Evolutionary conservation across 257 asterid genomes (phyloP), one percentile per base, ranked within the genome.

Genomic region (Scutellaria galericulata): DNA sequence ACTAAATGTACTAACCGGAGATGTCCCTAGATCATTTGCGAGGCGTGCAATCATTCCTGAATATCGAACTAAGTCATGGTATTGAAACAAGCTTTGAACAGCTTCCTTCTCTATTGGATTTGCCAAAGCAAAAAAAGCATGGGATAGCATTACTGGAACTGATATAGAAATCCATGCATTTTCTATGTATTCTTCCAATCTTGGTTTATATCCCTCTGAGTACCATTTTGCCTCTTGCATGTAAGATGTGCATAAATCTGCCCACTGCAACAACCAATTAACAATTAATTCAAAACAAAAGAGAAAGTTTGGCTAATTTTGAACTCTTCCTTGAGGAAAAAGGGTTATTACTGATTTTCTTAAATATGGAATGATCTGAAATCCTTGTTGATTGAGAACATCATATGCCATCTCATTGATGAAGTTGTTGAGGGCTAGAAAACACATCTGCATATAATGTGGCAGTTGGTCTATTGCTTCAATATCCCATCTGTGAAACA

Each of bases 1-100:
- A 0, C 18, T 18, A 18, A 18, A 18, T 4, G 37, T 42, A 14
- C 72, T 0, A 66, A 86, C 87, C 75, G 24, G 46, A 0, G 87
- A 79, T 9, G 91, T 86, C 44, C 77, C 89, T 1, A 85, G 48
- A 62, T 89, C 96, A 64, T 86, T 59, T 0, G 72, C 42, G 6
- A 88, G 66, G 2, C 90, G 78, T 2, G 82, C 0, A 51, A 86
- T 18, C 7, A 46, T 59, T 6, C 76, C 71, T 7, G 86, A 55
- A 2, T 47, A 79, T 5, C 70, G 73, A 12, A 86, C 67, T 6
- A 81, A 37, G 9, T 79, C 35, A 35, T 69, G 86, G 62, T 80
- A 66, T 1, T 65, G 41, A 0, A 53, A 71, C 20, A 88, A 53
- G 58, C 42, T 20, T 1, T 73, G 24, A 53, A 78, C 45, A 39